Base-by-base conservation (phyloP, 169 alveolate species). In the Eimeria nieschulzi region DNA sequence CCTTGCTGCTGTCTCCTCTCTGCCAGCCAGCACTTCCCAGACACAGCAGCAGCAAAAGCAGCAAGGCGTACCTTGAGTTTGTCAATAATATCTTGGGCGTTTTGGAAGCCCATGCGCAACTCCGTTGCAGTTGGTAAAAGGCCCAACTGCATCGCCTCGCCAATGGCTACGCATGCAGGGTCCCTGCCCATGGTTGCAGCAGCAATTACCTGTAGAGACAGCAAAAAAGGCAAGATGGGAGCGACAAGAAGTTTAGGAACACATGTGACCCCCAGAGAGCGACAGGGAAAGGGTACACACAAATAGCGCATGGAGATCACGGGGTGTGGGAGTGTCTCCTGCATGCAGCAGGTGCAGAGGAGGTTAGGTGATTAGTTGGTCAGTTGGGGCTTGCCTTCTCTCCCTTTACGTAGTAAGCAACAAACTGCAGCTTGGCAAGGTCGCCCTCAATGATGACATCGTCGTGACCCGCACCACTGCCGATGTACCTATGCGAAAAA, bases 381-480 rank as follows among this genome's bases (percentile, higher is more conserved):
- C 55, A 25, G 80, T 15, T 71, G 10, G 56, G 55, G 54, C 90
- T 86, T 51, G 26, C 90, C 63, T 64, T 33, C 54, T 83, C 90
- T 23, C 66, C 87, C 66, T 88, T 83, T 51, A 63, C 51, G 63
- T 92, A 93, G 66, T 93, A 93, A 51, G 95, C 95, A n/a, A 93
- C 92, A 46, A 93, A 93, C 76, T 75, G 68, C n/a, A 51, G 51
- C 85, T 70, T 72, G 33, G 78, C 82, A 9, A 92, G 23, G 56
- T 92, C 95, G 54, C 95, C 95, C 56, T 92, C 95, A 3, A 82
- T 33, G 25, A 92, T 80, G 21, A 92, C 91, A 19, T 92, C 93
- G 21, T 92, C 95, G 53, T 68, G 75, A 51, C 87, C 87, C 33
- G 26, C 23, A 9, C 73, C 71, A 33, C 17, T 64, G 84, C 94